A percentile compares a stretch with the other conserved stretches of the same genome.
Conservation (phyloP, 352 stramenopile genomes). For the Phytophthora nicotianae region DNA sequence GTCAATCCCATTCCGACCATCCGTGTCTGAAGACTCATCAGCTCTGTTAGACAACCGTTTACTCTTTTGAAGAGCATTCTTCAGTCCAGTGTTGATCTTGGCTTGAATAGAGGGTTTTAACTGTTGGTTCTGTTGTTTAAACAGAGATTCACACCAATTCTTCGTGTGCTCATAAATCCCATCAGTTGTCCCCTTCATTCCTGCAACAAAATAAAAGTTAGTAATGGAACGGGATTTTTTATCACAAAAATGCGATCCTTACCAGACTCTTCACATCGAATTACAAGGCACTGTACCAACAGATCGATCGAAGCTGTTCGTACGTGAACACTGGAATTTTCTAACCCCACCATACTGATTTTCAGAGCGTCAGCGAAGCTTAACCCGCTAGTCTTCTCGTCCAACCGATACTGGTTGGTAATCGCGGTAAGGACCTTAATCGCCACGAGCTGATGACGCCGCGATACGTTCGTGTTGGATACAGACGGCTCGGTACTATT, state of each 20-base stretch:
- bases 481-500: not conserved
- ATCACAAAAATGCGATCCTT: slow-evolving; percentile 4
- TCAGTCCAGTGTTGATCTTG: slow-evolving; percentile 84
- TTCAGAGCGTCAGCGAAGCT: slow-evolving; percentile 65
- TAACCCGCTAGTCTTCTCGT: slow-evolving; percentile 57
- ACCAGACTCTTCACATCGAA: slow-evolving; percentile 80
- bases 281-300: slow-evolving; percentile 72
- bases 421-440: slow-evolving; percentile 85
- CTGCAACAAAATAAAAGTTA: slow-evolving; percentile 30
- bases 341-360: slow-evolving; percentile 63
- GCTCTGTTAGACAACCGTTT: slow-evolving; percentile 50
- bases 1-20: slow-evolving; percentile 5
- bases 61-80: slow-evolving; percentile 65
- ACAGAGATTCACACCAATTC: slow-evolving; percentile 71
- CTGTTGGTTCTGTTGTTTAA: slow-evolving; percentile 71
- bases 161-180: slow-evolving; percentile 80
- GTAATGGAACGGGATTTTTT: not conserved
- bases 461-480: slow-evolving; percentile 39
- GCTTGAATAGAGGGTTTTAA: slow-evolving; percentile 80
- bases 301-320: slow-evolving; percentile 72
- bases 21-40: slow-evolving; percentile 14
- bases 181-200: slow-evolving; percentile 58
- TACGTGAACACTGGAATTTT: slow-evolving; percentile 82
- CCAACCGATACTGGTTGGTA: slow-evolving; percentile 77
- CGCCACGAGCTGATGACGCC: slow-evolving; percentile 72